Evolutionary conservation across 768 basidiomycete species (phyloP).

Genomic region (Podaxis sp.): DNA sequence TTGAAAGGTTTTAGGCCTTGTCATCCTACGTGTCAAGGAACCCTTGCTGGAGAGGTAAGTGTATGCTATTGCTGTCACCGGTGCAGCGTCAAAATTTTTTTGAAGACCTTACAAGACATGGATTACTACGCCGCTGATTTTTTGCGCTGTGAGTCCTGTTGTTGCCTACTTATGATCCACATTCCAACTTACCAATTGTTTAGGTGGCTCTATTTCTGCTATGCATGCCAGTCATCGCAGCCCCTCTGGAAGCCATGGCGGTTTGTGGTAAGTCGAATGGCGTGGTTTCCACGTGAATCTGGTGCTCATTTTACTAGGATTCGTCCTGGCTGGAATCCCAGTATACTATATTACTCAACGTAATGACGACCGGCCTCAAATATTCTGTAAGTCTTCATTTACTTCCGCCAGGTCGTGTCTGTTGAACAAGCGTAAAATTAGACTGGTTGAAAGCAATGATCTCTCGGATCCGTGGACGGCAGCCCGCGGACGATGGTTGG

Average conservation of each 20-base stretch:
- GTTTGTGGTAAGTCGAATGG: constrained; percentile 65
- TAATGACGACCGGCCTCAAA: constrained; percentile 39
- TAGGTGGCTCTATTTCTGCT: constrained; percentile 88
- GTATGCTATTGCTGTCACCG: neutral
- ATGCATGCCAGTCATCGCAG: constrained; percentile 93
- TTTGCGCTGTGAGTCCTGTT: constrained; percentile 68
- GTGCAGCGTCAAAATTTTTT: constrained; percentile 5
- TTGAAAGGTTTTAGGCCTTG: constrained; percentile 76
- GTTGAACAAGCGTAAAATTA: constrained; percentile 10
- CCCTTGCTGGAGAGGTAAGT: constrained; percentile 77
- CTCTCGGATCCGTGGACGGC: constrained; percentile 50
- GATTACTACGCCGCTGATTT: constrained; percentile 86
- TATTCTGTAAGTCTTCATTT: constrained; percentile 38
- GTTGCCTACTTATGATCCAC: neutral
- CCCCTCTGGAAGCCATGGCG: constrained; percentile 83
- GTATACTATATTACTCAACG: constrained; percentile 78
- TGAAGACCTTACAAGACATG: constrained; percentile 90
- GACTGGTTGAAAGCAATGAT: constrained; percentile 29
- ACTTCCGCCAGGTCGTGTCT: neutral
- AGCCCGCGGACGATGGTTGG: constrained; percentile 65
- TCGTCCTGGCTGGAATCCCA: constrained; percentile 77
- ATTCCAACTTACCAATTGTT: constrained; percentile 7
- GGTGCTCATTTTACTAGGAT: constrained; percentile 44
- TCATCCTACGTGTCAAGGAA: constrained; percentile 88
- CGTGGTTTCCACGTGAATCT: neutral